A percentile compares a stretch with the other conserved stretches of the same genome.
These are phyloP conservation scores for Fusarium sp. DNA, from an alignment of 2,329 filamentous ascomycete species.

Conservation along the genomic window DNA sequence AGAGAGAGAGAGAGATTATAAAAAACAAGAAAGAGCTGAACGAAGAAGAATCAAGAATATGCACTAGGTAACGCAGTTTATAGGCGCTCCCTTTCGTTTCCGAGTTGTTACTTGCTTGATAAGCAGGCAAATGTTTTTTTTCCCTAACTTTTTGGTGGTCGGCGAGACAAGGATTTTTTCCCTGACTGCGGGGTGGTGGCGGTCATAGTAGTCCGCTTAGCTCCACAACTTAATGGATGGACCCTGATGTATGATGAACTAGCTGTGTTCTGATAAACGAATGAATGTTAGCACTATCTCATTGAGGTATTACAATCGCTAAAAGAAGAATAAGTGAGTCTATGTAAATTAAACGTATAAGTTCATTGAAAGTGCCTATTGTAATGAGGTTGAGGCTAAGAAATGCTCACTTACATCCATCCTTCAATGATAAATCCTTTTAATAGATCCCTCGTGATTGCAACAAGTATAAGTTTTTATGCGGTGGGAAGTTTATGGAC, in stretches of 20 bases:
- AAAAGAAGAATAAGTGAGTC: not conserved
- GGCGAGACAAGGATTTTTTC: constrained; percentile 36
- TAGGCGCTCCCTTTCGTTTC: constrained; percentile 2
- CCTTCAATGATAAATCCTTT: not conserved
- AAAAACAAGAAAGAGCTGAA: not conserved
- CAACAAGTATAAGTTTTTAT: not conserved
- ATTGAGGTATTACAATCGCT: not conserved
- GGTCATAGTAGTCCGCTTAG: constrained; percentile 16
- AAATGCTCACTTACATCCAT: not conserved
- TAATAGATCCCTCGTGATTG: not conserved
- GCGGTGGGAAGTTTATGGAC: not conserved
- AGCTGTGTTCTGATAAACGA: not conserved
- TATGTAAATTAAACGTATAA: not conserved
- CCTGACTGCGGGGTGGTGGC: constrained; percentile 41
- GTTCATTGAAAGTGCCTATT: not conserved
- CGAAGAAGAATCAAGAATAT: not conserved
- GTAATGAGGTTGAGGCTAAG: not conserved
- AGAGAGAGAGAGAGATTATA: not conserved
- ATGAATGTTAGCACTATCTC: not conserved
- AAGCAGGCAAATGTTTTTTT: constrained; percentile 36
- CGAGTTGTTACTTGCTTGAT: constrained; percentile 39
- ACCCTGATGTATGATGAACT: not conserved
- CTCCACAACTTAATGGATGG: not conserved
- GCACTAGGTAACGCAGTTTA: not conserved
- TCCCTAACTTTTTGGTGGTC: constrained; percentile 25